A percentile compares a stretch with the other conserved stretches of the same genome.
These are phyloP conservation scores for Coriolopsis trogii DNA, from an alignment of 1,284 basidiomycete species.

Conservation along the genomic window DNA sequence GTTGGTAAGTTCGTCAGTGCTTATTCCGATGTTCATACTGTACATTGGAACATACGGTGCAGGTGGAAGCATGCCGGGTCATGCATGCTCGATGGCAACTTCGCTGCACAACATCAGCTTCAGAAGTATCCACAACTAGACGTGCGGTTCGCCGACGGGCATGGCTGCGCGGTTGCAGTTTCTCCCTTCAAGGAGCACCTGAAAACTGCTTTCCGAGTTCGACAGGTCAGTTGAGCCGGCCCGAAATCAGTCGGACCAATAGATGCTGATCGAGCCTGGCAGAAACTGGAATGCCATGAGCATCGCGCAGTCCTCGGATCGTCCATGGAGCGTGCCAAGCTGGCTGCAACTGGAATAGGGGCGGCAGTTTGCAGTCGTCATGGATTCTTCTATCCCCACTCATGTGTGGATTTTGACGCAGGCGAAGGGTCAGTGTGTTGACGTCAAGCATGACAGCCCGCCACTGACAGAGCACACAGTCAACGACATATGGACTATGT, in stretches of 20 bases:
- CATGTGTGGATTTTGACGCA: constrained; percentile 22
- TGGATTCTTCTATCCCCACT: constrained; percentile 22
- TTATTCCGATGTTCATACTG: not conserved
- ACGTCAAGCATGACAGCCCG: not conserved
- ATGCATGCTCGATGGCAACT: not conserved
- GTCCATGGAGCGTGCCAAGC: not conserved
- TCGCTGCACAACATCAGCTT: not conserved
- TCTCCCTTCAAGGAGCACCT: not conserved
- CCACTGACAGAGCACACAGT: not conserved
- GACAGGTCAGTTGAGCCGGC: not conserved
- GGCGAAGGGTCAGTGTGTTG: constrained; percentile 19
- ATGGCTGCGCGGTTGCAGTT: not conserved
- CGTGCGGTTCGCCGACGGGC: not conserved
- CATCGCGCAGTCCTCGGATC: not conserved
- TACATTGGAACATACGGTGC: not conserved
- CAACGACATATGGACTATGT: constrained; percentile 29
- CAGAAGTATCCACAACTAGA: not conserved
- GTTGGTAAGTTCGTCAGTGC: not conserved
- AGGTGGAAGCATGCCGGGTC: not conserved
- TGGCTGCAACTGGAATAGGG: constrained; percentile 21
- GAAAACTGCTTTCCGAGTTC: not conserved
- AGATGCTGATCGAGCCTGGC: no score
- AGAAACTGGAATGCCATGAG: not conserved
- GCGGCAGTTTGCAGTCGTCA: constrained; percentile 21
- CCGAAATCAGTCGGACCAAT: no score